phyloP scores from a whole-genome alignment of 208 protist species.

The Crithidia sp. region DNA sequence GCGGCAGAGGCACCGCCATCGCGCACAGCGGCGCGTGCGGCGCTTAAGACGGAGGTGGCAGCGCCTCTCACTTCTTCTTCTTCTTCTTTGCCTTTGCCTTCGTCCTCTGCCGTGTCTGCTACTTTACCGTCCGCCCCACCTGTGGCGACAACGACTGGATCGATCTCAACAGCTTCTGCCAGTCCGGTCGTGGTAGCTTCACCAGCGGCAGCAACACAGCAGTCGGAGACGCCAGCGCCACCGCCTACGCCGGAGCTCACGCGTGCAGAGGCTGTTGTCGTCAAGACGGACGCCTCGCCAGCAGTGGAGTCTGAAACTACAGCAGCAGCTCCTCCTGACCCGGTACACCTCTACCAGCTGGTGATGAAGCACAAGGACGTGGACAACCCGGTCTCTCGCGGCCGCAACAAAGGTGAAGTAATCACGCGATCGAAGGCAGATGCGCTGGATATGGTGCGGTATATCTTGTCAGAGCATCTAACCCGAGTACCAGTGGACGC shows the following conservation, averaged over 20 bases:
- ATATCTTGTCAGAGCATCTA: conserved; percentile 46
- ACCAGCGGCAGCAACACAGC: too few species aligned
- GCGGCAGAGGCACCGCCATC: not conserved
- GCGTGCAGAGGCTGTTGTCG: not conserved
- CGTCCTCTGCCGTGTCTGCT: too few species aligned
- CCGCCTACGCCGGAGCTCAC: not conserved
- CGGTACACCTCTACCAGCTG: conserved; percentile 79
- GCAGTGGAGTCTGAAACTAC: not conserved
- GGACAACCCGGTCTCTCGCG: conserved; percentile 66
- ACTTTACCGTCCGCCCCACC: too few species aligned
- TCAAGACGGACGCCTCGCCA: not conserved
- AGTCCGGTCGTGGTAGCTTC: too few species aligned
- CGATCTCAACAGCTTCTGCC: too few species aligned
- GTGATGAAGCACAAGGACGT: conserved; percentile 92
- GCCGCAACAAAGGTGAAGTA: conserved; percentile 71
- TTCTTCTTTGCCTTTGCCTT: too few species aligned
- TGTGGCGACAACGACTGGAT: too few species aligned
- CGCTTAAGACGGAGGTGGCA: too few species aligned
- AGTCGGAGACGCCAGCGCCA: too few species aligned
- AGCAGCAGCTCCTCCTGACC: not conserved
- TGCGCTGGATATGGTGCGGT: conserved; percentile 66
- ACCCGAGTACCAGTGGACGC: conserved; percentile 12
- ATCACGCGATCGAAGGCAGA: conserved; percentile 82
- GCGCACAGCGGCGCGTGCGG: too few species aligned
- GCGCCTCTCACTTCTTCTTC: not conserved